phyloP scores from a whole-genome alignment of 2,329 filamentous ascomycete species.

The Arthrobotrys entomopaga region DNA sequence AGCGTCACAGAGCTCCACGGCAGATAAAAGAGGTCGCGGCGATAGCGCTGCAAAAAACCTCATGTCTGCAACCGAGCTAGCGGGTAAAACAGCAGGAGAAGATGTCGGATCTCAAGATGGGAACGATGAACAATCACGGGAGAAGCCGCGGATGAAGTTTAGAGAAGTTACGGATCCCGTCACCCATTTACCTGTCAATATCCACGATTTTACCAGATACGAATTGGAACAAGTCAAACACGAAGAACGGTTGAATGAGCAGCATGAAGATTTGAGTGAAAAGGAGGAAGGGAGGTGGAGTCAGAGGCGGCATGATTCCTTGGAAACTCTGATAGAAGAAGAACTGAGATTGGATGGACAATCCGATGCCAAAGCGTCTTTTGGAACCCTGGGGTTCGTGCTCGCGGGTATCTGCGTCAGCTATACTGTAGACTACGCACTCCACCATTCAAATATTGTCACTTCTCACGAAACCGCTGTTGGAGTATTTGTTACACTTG shows the following conservation, averaged over 20 bases:
- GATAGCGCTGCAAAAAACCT: conserved; percentile 27
- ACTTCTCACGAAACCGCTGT: not conserved
- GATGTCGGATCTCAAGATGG: not conserved
- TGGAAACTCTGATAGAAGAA: conserved; percentile 67
- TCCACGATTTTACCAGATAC: conserved; percentile 75
- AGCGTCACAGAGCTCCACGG: not conserved
- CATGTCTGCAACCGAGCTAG: conserved; percentile 13
- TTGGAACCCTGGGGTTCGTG: conserved; percentile 2
- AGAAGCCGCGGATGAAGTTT: conserved; percentile 60
- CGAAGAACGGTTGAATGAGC: conserved; percentile 62
- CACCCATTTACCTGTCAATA: conserved; percentile 74
- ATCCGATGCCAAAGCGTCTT: conserved; percentile 57
- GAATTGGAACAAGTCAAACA: conserved; percentile 66
- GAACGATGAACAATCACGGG: conserved; percentile 28
- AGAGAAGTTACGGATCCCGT: conserved; percentile 75
- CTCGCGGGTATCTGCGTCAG: conserved; percentile 5
- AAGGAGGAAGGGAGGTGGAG: conserved; percentile 63
- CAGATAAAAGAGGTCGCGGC: not conserved
- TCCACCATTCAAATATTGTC: not conserved
- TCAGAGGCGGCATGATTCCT: conserved; percentile 63
- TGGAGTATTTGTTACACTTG: conserved; percentile 1
- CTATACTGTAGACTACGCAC: conserved; percentile 4
- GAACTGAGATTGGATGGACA: conserved; percentile 63
- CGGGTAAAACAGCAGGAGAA: not conserved
- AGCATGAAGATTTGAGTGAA: conserved; percentile 64